Evolutionary conservation across 163 green algal genomes (phyloP), one percentile per base, ranked within the genome.

Genomic region (Chlamydomonas reinhardtii): DNA sequence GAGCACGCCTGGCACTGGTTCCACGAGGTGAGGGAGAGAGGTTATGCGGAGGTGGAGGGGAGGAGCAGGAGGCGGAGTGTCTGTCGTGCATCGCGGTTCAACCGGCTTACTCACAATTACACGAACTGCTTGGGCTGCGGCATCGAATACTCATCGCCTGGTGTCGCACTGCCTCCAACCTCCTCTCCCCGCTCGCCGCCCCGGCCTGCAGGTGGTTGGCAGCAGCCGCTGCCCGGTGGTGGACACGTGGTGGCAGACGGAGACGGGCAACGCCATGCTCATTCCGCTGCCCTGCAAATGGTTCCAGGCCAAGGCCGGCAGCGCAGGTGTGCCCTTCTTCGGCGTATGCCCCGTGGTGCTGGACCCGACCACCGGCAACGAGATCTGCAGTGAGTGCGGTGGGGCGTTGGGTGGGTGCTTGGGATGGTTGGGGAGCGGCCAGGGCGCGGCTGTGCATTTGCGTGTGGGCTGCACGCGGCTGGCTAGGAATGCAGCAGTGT

Each of bases 221-320:
- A 83, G 92, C 43, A 84, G 81, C 22, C 78, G 89, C 37, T 98
- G 96, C 85, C 95, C 95, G 4, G 95, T 98, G 37, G 86, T 97
- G 32, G 96, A 98, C 93, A 98, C 96, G 0, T 98, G 93, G 93
- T 97, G 94, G 94, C 95, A 94, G 87, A 95, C 96, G 19, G 96
- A 99, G 91, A 99, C 96, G 11, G 96, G 95, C 37, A 90, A 68
- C 8, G 79, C 90, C 77, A 93, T 97, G 91, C 88, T 98, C 61
- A 90, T 91, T 0, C 95, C 96, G 19, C 87, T 97, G 62, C 95
- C 96, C 5, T 91, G 90, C 9, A 76, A 69, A 8, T 85, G 70
- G 68, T 94, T 89, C 79, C 43, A 80, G 11, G 56, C 88, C 74
- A 95, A 95, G 78, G 92, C 95, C 1, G 94, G 94, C 19, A 93